phyloP scores from a whole-genome alignment of 768 basidiomycete species.

The Leccinum broughii region DNA sequence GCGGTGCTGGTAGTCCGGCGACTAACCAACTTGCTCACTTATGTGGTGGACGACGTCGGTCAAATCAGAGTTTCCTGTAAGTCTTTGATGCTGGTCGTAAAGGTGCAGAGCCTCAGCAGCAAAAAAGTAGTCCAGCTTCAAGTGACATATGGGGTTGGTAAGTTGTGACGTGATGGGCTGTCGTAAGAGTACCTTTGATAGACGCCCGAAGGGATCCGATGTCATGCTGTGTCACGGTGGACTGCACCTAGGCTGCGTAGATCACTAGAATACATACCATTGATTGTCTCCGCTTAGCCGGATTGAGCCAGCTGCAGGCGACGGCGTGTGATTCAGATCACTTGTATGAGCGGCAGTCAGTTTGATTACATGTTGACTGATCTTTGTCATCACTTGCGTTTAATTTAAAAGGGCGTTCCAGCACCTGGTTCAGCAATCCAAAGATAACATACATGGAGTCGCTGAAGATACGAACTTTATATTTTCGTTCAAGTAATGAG shows the following conservation, averaged over 20 bases:
- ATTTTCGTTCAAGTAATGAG: background rate
- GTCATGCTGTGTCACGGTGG: background rate
- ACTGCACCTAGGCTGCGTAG: background rate
- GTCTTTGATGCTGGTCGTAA: background rate
- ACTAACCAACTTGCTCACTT: background rate
- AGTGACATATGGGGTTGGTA: too few relatives aligned
- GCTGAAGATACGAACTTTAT: background rate
- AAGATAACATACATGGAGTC: background rate
- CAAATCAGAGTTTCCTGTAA: background rate
- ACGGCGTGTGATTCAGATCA: background rate
- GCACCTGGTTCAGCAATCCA: background rate
- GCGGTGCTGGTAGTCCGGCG: background rate
- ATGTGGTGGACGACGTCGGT: background rate
- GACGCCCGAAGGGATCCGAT: background rate
- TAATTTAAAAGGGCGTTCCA: background rate
- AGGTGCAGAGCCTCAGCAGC: background rate
- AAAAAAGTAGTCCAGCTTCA: too few relatives aligned
- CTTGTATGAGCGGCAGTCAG: background rate
- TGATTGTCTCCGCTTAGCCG: background rate
- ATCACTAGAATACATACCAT: background rate
- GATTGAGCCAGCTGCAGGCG: background rate
- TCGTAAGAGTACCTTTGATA: background rate
- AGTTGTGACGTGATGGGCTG: background rate
- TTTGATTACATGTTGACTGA: background rate
- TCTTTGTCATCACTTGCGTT: background rate